A percentile compares a stretch with the other conserved stretches of the same genome.
Conservation (phyloP, 257 asterid species). For the Solanum pinnatisectum region DNA sequence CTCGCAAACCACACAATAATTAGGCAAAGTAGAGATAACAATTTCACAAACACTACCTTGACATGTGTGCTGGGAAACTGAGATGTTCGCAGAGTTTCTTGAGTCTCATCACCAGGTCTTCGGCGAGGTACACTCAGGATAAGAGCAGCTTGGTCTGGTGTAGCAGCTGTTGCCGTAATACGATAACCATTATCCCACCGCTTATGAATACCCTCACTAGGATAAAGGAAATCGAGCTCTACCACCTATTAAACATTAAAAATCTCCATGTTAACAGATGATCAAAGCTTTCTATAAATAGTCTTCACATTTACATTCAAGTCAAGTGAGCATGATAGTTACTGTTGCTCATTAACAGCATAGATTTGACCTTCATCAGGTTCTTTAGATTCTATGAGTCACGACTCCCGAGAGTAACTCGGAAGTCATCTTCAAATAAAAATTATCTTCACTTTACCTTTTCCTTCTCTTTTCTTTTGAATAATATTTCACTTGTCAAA, state of each 20-base stretch:
- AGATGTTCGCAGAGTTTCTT: constrained; percentile 37
- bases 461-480: too few relatives aligned
- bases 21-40: background rate
- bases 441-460: too few relatives aligned
- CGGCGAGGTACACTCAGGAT: constrained; percentile 37
- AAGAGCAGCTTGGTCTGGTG: constrained; percentile 38
- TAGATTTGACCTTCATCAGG: background rate
- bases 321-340: background rate
- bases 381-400: background rate
- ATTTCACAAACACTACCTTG: constrained; percentile 12
- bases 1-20: background rate
- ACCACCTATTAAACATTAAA: constrained; percentile 25
- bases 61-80: constrained; percentile 34
- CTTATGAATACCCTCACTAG: constrained; percentile 43
- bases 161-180: constrained; percentile 37
- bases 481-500: background rate
- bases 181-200: constrained; percentile 40
- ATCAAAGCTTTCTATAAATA: background rate
- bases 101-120: constrained; percentile 30
- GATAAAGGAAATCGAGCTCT: constrained; percentile 39
- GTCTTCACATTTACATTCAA: background rate
- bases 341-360: background rate
- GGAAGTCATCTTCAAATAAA: background rate
- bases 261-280: background rate
- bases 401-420: background rate